Evolutionary conservation across 352 stramenopile genomes (phyloP).

Genomic region (Pythium plurisporium): DNA sequence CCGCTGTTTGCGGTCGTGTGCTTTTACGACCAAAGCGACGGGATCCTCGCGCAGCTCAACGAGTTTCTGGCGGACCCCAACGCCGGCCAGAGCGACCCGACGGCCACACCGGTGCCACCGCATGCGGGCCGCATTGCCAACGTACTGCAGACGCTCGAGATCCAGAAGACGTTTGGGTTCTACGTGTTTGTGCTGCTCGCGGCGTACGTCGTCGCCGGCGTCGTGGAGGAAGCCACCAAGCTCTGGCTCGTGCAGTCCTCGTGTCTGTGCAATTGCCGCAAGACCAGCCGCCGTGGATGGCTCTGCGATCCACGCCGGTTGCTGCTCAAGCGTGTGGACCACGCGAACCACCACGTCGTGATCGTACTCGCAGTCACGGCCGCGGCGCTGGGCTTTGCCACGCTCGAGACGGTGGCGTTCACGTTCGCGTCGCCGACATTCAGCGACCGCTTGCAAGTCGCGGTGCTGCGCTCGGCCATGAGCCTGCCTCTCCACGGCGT

Average conservation of each 20-base stretch:
- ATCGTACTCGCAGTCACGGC: constrained; percentile 52
- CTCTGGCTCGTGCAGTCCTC: constrained; percentile 59
- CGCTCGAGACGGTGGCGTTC: constrained; percentile 56
- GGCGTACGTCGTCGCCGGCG: constrained; percentile 50
- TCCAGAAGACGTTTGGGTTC: constrained; percentile 58
- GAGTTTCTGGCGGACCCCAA: constrained; percentile 25
- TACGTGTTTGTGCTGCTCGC: constrained; percentile 50
- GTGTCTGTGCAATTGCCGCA: constrained; percentile 33
- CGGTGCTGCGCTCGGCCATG: constrained; percentile 34
- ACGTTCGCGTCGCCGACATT: constrained; percentile 34
- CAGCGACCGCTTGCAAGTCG: constrained; percentile 31
- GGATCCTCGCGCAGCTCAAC: constrained; percentile 38
- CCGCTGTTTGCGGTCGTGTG: constrained; percentile 39
- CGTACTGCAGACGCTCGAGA: constrained; percentile 38
- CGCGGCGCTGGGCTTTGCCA: constrained; percentile 52
- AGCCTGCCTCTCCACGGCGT: constrained; percentile 59
- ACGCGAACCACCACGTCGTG: constrained; percentile 52
- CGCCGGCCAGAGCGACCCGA: not conserved
- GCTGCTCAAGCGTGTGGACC: constrained; percentile 35
- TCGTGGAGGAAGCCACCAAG: constrained; percentile 67
- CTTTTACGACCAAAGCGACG: constrained; percentile 51
- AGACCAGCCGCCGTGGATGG: constrained; percentile 15
- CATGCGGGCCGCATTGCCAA: constrained; percentile 35
- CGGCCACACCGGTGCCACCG: not conserved
- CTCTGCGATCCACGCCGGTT: constrained; percentile 48